Evolutionary conservation across 345 rosid species (phyloP).

Genomic region (Rhodamnia argentea): DNA sequence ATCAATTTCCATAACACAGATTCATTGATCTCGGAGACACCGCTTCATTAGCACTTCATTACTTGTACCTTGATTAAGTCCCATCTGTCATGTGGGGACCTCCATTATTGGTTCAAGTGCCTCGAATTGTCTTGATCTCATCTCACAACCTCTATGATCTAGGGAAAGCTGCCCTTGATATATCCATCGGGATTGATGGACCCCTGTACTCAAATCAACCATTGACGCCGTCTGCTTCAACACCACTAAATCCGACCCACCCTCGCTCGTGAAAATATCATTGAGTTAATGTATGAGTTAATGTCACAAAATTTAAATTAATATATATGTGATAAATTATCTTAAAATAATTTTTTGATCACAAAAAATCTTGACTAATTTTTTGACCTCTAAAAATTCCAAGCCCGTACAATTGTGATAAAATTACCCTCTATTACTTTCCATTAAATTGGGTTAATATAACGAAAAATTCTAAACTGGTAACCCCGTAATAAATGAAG

Average conservation of each 20-base stretch:
- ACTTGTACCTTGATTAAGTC: background rate
- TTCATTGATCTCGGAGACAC: too few species aligned
- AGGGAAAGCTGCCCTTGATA: background rate
- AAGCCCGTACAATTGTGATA: too few species aligned
- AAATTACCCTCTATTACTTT: too few species aligned
- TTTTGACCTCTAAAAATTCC: too few species aligned
- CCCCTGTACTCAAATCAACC: background rate
- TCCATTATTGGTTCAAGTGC: background rate
- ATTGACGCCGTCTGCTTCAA: background rate
- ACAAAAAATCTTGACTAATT: too few species aligned
- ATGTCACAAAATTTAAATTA: too few species aligned
- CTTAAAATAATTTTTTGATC: too few species aligned
- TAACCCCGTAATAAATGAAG: too few species aligned
- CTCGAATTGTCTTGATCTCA: background rate
- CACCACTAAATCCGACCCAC: background rate
- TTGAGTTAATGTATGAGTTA: background rate
- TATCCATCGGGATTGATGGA: background rate
- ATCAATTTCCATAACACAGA: too few species aligned
- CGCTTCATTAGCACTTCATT: background rate
- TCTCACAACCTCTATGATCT: background rate
- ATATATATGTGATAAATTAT: too few species aligned
- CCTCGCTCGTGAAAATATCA: background rate
- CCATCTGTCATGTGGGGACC: background rate
- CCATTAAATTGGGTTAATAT: too few species aligned
- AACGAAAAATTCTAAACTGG: too few species aligned